phyloP scores from a whole-genome alignment of 1,139 yeast genomes.

The Blastobotrys buckinghamii region DNA sequence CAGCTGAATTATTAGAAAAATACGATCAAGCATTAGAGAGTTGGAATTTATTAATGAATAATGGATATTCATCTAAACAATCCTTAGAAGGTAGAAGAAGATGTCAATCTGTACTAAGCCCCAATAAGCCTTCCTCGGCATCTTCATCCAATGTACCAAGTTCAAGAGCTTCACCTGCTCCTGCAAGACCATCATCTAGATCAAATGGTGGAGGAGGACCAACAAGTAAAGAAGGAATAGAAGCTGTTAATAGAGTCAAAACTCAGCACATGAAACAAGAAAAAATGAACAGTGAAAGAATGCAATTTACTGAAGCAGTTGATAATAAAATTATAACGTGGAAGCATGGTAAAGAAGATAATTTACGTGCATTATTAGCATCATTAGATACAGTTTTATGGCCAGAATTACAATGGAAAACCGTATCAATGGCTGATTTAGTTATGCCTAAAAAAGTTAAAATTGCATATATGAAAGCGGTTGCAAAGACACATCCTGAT shows the following conservation, averaged over 20 bases:
- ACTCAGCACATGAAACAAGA: conserved; percentile 45
- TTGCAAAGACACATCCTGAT: conserved; percentile 91
- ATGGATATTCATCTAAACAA: conserved; percentile 60
- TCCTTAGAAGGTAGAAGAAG: conserved; percentile 80
- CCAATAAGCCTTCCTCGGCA: conserved; percentile 29
- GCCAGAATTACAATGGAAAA: conserved; percentile 58
- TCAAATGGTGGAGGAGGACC: conserved; percentile 20
- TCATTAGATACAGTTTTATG: conserved; percentile 60
- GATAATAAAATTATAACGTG: conserved; percentile 52
- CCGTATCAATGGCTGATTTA: conserved; percentile 62
- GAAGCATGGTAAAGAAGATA: conserved; percentile 71
- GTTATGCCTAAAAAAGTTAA: conserved; percentile 91
- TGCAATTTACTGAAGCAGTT: conserved; percentile 55
- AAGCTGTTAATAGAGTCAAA: conserved; percentile 44
- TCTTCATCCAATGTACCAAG: conserved; percentile 18
- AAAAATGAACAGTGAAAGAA: conserved; percentile 49
- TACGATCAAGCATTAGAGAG: conserved; percentile 55
- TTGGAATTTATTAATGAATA: conserved; percentile 57
- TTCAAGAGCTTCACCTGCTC: conserved; percentile 13
- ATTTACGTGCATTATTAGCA: conserved; percentile 66
- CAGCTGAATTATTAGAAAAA: conserved; percentile 71
- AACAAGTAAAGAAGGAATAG: conserved; percentile 33
- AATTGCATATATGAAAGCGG: conserved; percentile 84
- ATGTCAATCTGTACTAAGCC: conserved; percentile 51
- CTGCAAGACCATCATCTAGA: conserved; percentile 7